Evolutionary conservation across 352 stramenopile species (phyloP), one percentile per base, ranked within the genome.

Genomic region (Pythium periplocum): DNA sequence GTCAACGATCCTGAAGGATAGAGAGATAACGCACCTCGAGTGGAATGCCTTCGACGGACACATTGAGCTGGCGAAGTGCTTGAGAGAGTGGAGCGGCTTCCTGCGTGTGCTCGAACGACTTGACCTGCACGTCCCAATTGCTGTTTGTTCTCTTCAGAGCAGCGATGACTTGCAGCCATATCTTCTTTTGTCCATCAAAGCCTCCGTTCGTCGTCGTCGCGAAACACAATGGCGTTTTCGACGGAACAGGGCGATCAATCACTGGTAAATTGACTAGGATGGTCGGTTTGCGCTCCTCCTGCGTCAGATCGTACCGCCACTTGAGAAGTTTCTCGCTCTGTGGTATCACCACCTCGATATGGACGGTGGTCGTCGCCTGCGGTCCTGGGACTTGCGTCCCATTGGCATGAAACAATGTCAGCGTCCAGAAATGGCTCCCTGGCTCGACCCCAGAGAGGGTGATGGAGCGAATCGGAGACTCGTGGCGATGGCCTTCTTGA

Each of bases 151-250:
- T 12, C 7, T 12, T 11, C 30, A 38, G 9, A 51, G 34, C 4
- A 59, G 52, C 8, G 62, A 87, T 82, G 30, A 80, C 49, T 44
- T 85, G 76, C 45, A 83, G 31, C 69, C 69, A 87, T 59, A 87
- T 87, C 33, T 74, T 71, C 52, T 69, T 83, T 50, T 87, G 76
- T 2, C 76, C 74, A 40, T 87, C 72, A 55, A 82, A 80, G 2
- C 55, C 31, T 5, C 44, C 53, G 2, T 54, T 57, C 6, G 62
- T 66, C 10, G 57, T 63, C 3, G 55, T 50, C n/a, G 80, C 46
- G 44, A 72, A 79, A 34, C 71, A 87, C 0, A 87, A 52, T 3
- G 62, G 36, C n/a, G 37, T 39, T 48, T 10, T 46, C 26, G 26
- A 12, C 8, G 42, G 9, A 10, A 2, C 38, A 12, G 4, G 38